A percentile compares a stretch with the other conserved stretches of the same genome.
Conservation (phyloP, 805 yeast genomes). For the Brettanomyces anomalus region DNA sequence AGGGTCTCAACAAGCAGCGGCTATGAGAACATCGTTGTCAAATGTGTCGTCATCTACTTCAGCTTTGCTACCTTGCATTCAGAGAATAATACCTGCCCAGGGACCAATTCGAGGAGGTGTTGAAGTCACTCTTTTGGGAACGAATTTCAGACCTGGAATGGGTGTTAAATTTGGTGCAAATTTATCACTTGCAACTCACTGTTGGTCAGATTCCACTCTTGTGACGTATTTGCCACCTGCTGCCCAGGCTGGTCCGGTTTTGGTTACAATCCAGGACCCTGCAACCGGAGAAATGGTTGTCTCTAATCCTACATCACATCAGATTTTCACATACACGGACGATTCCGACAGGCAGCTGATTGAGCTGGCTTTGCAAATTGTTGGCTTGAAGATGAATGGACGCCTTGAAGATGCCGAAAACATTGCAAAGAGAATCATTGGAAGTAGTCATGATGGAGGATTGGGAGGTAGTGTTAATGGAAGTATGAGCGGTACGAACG, state of each 20-base stretch:
- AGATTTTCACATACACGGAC: conserved; percentile 83
- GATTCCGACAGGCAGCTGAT: conserved; percentile 93
- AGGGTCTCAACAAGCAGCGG: background rate
- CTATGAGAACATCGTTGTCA: background rate
- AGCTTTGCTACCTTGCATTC: conserved; percentile 46
- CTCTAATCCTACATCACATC: conserved; percentile 27
- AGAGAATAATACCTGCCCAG: conserved; percentile 87
- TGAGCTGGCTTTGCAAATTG: conserved; percentile 92
- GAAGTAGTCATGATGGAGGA: conserved; percentile 30
- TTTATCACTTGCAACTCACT: conserved; percentile 75
- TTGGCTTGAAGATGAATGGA: conserved; percentile 95
- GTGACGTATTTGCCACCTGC: conserved; percentile 94
- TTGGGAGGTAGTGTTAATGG: background rate
- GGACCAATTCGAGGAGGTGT: conserved; percentile 97
- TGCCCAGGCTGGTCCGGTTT: conserved; percentile 78
- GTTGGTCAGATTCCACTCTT: conserved; percentile 93
- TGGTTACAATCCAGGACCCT: conserved; percentile 59
- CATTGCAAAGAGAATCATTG: conserved; percentile 86
- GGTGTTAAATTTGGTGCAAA: conserved; percentile 81
- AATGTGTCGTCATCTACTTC: background rate
- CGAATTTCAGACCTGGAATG: conserved; percentile 76
- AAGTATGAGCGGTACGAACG: conserved; percentile 5
- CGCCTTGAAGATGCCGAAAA: conserved; percentile 89
- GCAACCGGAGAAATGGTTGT: conserved; percentile 3
- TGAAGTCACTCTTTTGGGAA: conserved; percentile 85